A percentile compares a stretch with the other conserved stretches of the same genome.
These are phyloP conservation scores for Diplosphaera chodatii DNA, from an alignment of 139 green algal species.

Conservation along the genomic window DNA sequence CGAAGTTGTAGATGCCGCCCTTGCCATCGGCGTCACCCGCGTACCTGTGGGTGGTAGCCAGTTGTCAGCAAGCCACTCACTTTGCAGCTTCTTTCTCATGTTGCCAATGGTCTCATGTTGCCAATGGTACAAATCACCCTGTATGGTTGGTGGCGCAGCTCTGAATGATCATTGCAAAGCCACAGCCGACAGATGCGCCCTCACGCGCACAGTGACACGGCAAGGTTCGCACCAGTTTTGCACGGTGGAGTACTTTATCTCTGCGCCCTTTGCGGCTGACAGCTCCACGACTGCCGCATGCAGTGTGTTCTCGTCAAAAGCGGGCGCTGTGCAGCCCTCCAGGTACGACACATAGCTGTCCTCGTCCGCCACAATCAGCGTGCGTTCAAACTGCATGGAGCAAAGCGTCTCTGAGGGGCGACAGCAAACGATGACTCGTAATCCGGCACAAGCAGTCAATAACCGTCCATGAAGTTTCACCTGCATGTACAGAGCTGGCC, in stretches of 20 bases:
- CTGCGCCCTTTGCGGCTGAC: constrained; percentile 64
- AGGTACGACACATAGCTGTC: constrained; percentile 92
- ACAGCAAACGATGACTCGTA: no score
- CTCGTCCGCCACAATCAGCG: constrained; percentile 96
- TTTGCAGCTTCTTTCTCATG: background rate
- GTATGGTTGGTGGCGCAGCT: no score
- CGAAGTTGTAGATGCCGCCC: constrained; percentile 99
- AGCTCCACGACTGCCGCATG: constrained; percentile 98
- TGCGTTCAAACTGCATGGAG: constrained; percentile 92
- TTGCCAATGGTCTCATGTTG: no score
- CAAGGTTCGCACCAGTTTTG: constrained; percentile 81
- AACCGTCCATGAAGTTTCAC: no score
- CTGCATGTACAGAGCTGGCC: no score
- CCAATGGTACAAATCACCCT: no score
- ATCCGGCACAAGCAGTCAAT: no score
- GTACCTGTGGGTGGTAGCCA: constrained; percentile 45
- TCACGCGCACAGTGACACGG: no score
- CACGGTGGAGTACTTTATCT: constrained; percentile 99
- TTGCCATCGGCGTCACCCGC: constrained; percentile 82
- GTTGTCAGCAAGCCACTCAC: no score
- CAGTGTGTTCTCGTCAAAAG: constrained; percentile 94
- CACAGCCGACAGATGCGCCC: no score
- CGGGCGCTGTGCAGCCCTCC: constrained; percentile 93
- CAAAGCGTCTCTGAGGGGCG: no score
- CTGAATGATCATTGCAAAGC: background rate